Evolutionary conservation across 2,329 filamentous ascomycete species (phyloP), one percentile per base, ranked within the genome.

Genomic region (Aurifilum marmelostoma): DNA sequence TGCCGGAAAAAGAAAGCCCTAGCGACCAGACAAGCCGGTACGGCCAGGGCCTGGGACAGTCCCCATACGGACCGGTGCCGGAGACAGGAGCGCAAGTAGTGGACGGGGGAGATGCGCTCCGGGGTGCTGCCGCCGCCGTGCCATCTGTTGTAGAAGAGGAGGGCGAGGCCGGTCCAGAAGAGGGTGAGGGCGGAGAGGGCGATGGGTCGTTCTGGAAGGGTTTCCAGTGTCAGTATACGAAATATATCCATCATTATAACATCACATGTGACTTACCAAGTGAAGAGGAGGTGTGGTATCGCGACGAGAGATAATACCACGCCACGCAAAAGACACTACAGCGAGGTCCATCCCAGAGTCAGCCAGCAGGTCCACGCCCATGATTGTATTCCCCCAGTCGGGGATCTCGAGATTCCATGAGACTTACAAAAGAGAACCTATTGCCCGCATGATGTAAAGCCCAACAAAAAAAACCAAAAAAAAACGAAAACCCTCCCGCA

Each of bases 131-230:
- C 14, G 39, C 39, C 37, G 24, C 39, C 16, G 12, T 24, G 32
- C 43, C 56, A 27, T 50, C 27, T 67, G 41, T 12, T 61, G 12
- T 60, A 52, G 12, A 54, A 18, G 27, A 29, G 6, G 18, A 67
- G 43, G 27, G 58, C 1, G n/a, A 50, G 41, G 21, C 58, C 58
- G 4, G 58, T 67, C 56, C 56, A 61, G 27, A 67, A 14, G 32
- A 67, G 29, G 2, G 56, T 39, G 41, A 67, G 59, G 2, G 43
- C 41, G 41, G 65, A 67, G 7, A 67, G 29, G 27, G 56, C 18
- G n/a, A 67, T 24, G 12, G 65, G 65, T 32, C 65, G 65, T 29
- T 67, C 65, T 67, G 65, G 5, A 12, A n/a, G 34, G n/a, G n/a
- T n/a, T n/a, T 37, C 32, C 32, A 43, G 50, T 12, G 32, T 29